Evolutionary conservation across 148 eudicot genomes (phyloP).

Genomic region (Nepenthes mirabilis): DNA sequence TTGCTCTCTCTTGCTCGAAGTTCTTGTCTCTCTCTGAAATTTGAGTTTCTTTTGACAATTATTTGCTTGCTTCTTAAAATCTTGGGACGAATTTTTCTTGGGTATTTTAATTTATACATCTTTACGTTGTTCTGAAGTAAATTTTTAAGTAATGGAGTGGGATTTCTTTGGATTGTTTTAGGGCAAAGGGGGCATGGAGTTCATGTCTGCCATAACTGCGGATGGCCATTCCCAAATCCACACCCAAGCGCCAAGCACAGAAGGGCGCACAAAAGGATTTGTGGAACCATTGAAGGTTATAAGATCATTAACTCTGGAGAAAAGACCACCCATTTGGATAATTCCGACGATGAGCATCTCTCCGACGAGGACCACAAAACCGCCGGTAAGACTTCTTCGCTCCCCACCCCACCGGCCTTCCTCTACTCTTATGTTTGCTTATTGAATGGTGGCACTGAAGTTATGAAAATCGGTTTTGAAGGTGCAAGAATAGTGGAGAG

Average conservation of each 20-base stretch:
- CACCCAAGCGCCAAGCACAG: constrained; percentile 72
- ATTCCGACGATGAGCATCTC: constrained; percentile 33
- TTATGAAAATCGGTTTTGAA: constrained; percentile 13
- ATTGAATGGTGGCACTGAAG: constrained; percentile 1
- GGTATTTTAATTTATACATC: too few species aligned
- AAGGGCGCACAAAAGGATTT: constrained; percentile 70
- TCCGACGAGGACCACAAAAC: constrained; percentile 35
- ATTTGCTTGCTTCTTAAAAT: neutral
- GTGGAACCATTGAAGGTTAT: constrained; percentile 66
- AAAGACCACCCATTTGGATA: constrained; percentile 11
- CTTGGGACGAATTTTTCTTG: too few species aligned
- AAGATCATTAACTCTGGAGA: constrained; percentile 17
- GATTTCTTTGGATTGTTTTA: constrained; percentile 2
- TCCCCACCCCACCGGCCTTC: neutral
- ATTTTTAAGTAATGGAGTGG: neutral
- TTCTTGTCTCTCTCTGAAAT: neutral
- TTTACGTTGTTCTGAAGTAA: too few species aligned
- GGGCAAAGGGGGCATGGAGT: constrained; percentile 23
- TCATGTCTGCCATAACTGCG: constrained; percentile 55
- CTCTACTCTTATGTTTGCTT: neutral
- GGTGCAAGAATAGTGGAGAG: constrained; percentile 38
- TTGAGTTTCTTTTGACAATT: neutral
- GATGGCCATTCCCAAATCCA: constrained; percentile 70
- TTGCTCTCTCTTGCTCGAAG: constrained; percentile 2
- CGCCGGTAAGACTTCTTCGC: constrained; percentile 26